Evolutionary conservation across 805 yeast species (phyloP), one percentile per base, ranked within the genome.

Genomic region (Candida coquimbonensis): DNA sequence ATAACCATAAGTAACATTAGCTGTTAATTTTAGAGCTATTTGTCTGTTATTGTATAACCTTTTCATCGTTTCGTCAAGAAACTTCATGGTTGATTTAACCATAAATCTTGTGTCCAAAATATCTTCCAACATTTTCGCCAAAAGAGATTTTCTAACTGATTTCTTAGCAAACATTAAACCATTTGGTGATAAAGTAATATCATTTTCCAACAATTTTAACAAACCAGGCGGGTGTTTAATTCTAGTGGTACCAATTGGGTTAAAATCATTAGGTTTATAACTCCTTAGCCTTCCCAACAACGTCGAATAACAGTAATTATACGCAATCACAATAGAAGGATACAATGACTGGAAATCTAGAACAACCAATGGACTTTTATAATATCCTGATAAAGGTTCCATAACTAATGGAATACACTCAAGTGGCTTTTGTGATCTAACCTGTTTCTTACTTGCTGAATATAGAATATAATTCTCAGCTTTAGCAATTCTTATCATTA

Each of bases 1-100:
- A 59, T 93, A 93, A 0, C 99, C 99, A 66, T 93, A 93, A 0
- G 96, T 91, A 9, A 93, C 99, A 62, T 89, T 90, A 1, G 99
- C 97, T 38, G 89, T 81, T 40, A 91, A 68, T 59, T 93, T 93
- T 50, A 93, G 67, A 0, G 96, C 98, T 36, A 87, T 61, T 54
- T 93, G 99, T 45, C 91, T 70, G 47, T 85, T 83, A 56, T 87
- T 77, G 57, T 84, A 77, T 5, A 85, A 64, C 45, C 77, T 75
- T 31, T 69, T 69, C 43, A 81, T 43, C 2, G 40, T 57, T 42
- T 75, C 77, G 41, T 78, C 82, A 13, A 78, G 52, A 38, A 67
- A 63, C 19, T 74, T 73, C 83, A 89, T 84, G 0, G 93, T 85
- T 7, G 74, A 71, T 56, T 90, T 90, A 9, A 90, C 78, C 72